Base-by-base conservation (phyloP, 768 basidiomycete species). In the Psilocybe cubensis region DNA sequence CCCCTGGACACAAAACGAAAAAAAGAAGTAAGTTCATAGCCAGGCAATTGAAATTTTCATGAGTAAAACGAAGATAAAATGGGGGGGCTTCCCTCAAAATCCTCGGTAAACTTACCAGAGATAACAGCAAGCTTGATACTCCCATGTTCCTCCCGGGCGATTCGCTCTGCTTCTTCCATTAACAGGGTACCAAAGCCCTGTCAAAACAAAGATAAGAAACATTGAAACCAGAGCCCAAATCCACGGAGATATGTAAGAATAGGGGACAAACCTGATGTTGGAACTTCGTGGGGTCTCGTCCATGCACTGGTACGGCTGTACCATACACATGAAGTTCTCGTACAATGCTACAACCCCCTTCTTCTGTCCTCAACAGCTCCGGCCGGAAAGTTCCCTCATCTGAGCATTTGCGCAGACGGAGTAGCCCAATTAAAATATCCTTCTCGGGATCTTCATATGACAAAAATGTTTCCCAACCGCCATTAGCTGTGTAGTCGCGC, bases 91-190 rank as follows among this genome's bases (percentile, higher is more conserved):
- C 12, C 35, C 35, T 17, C 35, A 17, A 4, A 38, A 38, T 38
- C 14, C n/a, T 9, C 12, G n/a, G 5, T 20, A 27, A 12, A 65
- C 87, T 67, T 61, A 86, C 93, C 95, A 35, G 95, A 96, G 63
- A 99, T 99, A 57, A 99, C 96, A n/a, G 91, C 97, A 29, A 99
- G 75, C 74, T 98, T 96, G 60, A 90, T 79, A 71, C 94, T 98
- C 18, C 92, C 96, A 66, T 99, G 97, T 70, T 99, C 97, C 67
- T 98, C 96, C 63, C 89, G 79, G 23, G 97, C 95, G 78, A 99
- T 98, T 66, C 96, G 83, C 72, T 98, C 97, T 8, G 97, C 97
- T 75, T 99, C 97, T 70, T 99, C 97, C 97, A 99, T 99, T 60
- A 99, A 76, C 60, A 98, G 72, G 27, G 95, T 97, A 11, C 97